Evolutionary conservation across 257 asterid species (phyloP).

Genomic region (Plantago major): DNA sequence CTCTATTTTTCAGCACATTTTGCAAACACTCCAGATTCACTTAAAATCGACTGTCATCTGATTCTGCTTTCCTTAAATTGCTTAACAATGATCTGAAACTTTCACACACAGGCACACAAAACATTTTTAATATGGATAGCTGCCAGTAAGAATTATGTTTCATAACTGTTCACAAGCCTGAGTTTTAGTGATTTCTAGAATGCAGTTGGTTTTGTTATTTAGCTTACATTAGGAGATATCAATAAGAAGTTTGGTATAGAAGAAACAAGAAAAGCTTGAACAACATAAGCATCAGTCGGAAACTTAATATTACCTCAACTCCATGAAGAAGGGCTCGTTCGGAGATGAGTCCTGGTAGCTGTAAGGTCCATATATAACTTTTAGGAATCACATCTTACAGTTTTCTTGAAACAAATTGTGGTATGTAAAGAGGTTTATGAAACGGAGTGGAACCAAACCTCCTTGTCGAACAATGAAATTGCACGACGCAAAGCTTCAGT

Average conservation of each 20-base stretch:
- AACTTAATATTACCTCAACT: slow-evolving; percentile 60
- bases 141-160: background rate
- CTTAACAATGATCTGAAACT: too few relatives aligned
- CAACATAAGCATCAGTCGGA: slow-evolving; percentile 3
- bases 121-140: too few relatives aligned
- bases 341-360: slow-evolving; percentile 82
- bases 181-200: background rate
- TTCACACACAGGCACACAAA: too few relatives aligned
- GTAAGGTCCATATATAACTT: slow-evolving; percentile 24
- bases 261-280: background rate
- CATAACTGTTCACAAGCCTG: background rate
- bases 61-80: too few relatives aligned
- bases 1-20: too few relatives aligned
- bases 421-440: too few relatives aligned
- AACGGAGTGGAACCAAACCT: slow-evolving; percentile 39
- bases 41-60: too few relatives aligned
- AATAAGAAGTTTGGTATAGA: background rate
- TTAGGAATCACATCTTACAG: background rate
- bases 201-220: background rate
- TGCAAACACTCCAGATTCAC: too few relatives aligned
- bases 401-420: background rate
- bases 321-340: slow-evolving; percentile 80
- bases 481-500: slow-evolving; percentile 74
- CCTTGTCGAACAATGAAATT: slow-evolving; percentile 61
- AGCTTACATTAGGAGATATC: background rate